Conservation (phyloP, 2,329 filamentous ascomycete species). For the Aspergillus vadensis region DNA sequence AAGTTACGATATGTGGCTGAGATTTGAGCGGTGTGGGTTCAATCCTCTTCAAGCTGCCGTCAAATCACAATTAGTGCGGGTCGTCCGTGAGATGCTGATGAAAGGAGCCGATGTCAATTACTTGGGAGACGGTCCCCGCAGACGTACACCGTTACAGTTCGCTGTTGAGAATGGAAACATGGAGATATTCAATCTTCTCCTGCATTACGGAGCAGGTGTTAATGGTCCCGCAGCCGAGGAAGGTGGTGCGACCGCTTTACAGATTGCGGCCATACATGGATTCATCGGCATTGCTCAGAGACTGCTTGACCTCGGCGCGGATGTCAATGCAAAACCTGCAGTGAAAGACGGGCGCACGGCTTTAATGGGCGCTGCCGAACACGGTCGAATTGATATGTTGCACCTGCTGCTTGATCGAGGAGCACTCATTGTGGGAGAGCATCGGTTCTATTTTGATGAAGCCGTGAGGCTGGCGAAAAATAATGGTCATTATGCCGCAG, state of each 20-base stretch:
- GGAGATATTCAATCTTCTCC: constrained; percentile 19
- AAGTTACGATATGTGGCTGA: neutral
- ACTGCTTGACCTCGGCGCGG: constrained; percentile 24
- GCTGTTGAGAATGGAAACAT: constrained; percentile 21
- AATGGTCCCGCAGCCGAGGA: neutral
- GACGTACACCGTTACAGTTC: constrained; percentile 16
- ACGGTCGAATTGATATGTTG: constrained; percentile 33
- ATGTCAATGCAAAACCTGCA: constrained; percentile 24
- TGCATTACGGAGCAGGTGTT: constrained; percentile 17
- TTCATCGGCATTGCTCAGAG: constrained; percentile 24
- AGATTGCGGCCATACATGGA: constrained; percentile 29
- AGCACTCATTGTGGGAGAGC: constrained; percentile 16
- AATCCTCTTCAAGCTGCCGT: neutral
- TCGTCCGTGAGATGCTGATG: neutral
- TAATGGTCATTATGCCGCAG: constrained; percentile 20
- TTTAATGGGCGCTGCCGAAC: constrained; percentile 31
- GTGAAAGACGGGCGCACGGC: constrained; percentile 27
- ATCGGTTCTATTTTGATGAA: constrained; percentile 13
- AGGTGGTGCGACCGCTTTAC: constrained; percentile 29
- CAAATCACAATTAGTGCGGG: neutral
- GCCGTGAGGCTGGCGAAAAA: constrained; percentile 20
- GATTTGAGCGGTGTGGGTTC: accelerated
- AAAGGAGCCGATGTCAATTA: constrained; percentile 17
- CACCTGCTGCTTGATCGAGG: constrained; percentile 30
- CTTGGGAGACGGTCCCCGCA: neutral